phyloP scores from a whole-genome alignment of 345 rosid genomes.

The Ricinus communis region DNA sequence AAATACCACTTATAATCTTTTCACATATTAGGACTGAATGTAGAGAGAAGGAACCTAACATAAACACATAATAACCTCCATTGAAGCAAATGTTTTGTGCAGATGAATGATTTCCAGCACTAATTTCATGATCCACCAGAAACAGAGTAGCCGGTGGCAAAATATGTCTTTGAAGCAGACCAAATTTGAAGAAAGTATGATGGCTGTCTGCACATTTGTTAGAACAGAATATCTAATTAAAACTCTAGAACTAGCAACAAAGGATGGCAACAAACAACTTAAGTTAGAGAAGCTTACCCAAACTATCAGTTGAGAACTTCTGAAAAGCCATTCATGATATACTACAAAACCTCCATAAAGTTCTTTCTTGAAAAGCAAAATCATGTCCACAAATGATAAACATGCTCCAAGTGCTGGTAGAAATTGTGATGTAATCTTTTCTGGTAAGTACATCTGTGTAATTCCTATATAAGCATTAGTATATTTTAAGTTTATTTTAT shows the following conservation, averaged over 20 bases:
- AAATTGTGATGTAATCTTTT: slow-evolving; percentile 46
- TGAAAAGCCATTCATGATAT: slow-evolving; percentile 54
- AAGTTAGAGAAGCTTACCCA: slow-evolving; percentile 59
- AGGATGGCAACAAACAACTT: slow-evolving; percentile 1
- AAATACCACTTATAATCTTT: not conserved
- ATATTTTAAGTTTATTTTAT: slow-evolving; percentile 4
- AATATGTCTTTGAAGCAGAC: slow-evolving; percentile 38
- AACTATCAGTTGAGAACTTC: slow-evolving; percentile 47
- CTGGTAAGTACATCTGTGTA: slow-evolving; percentile 44
- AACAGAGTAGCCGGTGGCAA: slow-evolving; percentile 44
- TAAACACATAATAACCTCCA: slow-evolving; percentile 30
- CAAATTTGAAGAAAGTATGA: slow-evolving; percentile 43
- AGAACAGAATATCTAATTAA: slow-evolving; percentile 16
- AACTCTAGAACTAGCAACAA: slow-evolving; percentile 9
- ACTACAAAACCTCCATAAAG: slow-evolving; percentile 36
- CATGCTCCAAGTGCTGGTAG: slow-evolving; percentile 62
- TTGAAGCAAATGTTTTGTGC: slow-evolving; percentile 35
- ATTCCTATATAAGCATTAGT: slow-evolving; percentile 10
- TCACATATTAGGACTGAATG: not conserved
- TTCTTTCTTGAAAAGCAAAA: slow-evolving; percentile 43
- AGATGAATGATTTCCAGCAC: slow-evolving; percentile 47
- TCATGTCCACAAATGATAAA: slow-evolving; percentile 56
- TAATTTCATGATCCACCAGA: slow-evolving; percentile 75
- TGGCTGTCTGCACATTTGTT: slow-evolving; percentile 38
- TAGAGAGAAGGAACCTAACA: not conserved